phyloP scores from a whole-genome alignment of 768 basidiomycete genomes.

The Brasilioporus rufonigricans region DNA sequence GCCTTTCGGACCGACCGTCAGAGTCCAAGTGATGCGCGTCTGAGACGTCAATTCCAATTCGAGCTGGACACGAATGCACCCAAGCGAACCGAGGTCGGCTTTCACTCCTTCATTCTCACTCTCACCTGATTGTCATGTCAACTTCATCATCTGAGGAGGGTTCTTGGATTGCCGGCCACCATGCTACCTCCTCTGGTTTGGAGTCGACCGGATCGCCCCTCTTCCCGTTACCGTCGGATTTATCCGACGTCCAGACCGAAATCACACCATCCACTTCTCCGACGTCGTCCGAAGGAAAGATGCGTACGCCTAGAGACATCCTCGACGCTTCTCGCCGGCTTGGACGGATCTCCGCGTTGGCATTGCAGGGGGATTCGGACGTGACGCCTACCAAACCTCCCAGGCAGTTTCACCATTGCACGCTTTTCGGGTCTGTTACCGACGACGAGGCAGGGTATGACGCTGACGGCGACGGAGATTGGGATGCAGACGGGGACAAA shows the following conservation, averaged over 20 bases:
- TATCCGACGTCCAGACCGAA: constrained; percentile 18
- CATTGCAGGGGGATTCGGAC: not conserved
- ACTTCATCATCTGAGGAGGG: constrained; percentile 13
- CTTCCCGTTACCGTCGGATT: constrained; percentile 9
- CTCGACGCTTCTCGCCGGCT: constrained; percentile 15
- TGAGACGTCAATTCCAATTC: constrained; percentile 20
- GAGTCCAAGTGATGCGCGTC: too few species aligned
- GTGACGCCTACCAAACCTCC: not conserved
- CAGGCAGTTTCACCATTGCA: not conserved
- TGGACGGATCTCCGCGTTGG: not conserved
- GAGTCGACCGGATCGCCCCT: constrained; percentile 14
- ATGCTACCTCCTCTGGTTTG: constrained; percentile 5
- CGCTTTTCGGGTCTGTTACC: not conserved
- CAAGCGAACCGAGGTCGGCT: constrained; percentile 6
- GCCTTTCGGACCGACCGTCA: not conserved
- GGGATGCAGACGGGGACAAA: not conserved
- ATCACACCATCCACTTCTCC: constrained; percentile 23
- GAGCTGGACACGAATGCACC: constrained; percentile 3
- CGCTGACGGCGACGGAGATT: constrained; percentile 16
- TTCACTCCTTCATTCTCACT: not conserved
- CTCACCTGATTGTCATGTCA: constrained; percentile 2
- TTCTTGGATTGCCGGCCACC: not conserved
- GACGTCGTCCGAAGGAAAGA: constrained; percentile 4
- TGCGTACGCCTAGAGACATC: constrained; percentile 6
- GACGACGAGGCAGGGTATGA: constrained; percentile 27